Evolutionary conservation across 2,329 filamentous ascomycete genomes (phyloP).

Genomic region (Colletotrichum cereale): DNA sequence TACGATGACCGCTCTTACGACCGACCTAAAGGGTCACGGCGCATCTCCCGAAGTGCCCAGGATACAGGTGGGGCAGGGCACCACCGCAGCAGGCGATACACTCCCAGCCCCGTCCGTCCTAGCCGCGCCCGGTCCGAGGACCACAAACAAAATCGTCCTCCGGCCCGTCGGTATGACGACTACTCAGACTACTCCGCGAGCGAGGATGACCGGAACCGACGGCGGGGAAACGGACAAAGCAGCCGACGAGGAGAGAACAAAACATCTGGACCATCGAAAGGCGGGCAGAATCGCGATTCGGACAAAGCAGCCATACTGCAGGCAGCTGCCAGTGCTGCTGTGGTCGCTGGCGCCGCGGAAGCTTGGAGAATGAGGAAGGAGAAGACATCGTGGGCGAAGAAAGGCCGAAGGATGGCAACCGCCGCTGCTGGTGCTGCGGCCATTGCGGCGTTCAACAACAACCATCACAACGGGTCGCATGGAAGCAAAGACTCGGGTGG

Average conservation of each 20-base stretch:
- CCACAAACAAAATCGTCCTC: not conserved
- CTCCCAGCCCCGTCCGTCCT: slow-evolving; percentile 6
- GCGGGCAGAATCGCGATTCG: slow-evolving; percentile 1
- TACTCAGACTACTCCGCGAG: slow-evolving; percentile 37
- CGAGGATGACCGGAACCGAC: slow-evolving; percentile 23
- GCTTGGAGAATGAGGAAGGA: slow-evolving; percentile 39
- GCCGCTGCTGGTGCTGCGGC: slow-evolving; percentile 40
- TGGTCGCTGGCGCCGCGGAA: slow-evolving; percentile 37
- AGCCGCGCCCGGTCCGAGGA: slow-evolving; percentile 30
- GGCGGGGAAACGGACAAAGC: not conserved
- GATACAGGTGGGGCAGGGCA: slow-evolving; percentile 18
- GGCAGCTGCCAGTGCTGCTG: slow-evolving; percentile 36
- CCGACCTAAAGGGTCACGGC: slow-evolving; percentile 18
- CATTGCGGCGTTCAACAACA: slow-evolving; percentile 39
- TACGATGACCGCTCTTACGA: slow-evolving; percentile 23
- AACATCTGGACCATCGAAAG: not conserved
- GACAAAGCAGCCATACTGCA: slow-evolving; percentile 32
- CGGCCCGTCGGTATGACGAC: slow-evolving; percentile 10
- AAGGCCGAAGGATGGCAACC: slow-evolving; percentile 36
- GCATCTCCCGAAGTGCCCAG: slow-evolving; percentile 24
- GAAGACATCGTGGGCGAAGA: slow-evolving; percentile 35
- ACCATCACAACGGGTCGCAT: not conserved
- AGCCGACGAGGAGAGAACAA: slow-evolving; percentile 9
- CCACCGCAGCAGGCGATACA: slow-evolving; percentile 9
- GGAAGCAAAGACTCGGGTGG: slow-evolving; percentile 14